phyloP scores from a whole-genome alignment of 129 eudicot species.

The Chrysanthemum seticuspe region DNA sequence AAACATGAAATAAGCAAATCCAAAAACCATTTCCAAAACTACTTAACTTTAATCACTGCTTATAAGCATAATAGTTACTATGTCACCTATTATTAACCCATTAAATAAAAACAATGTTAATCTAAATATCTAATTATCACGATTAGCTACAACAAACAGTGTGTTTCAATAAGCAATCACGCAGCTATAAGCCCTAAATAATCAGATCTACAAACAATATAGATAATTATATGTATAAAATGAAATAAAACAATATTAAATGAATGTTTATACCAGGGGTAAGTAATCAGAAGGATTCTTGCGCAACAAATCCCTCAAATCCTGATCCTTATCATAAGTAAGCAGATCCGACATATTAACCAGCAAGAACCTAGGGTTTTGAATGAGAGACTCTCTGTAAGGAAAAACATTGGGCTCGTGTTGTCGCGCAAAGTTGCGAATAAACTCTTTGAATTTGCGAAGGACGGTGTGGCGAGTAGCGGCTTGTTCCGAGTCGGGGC shows the following conservation, averaged over 20 bases:
- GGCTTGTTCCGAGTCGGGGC: slow-evolving; percentile 49
- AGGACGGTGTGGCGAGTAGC: slow-evolving; percentile 82
- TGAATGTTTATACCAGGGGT: slow-evolving; percentile 54
- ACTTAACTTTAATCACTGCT: too few relatives aligned
- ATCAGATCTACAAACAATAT: neutral
- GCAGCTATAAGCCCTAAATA: too few relatives aligned
- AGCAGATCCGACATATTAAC: slow-evolving; percentile 81
- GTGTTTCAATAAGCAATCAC: too few relatives aligned
- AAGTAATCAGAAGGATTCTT: slow-evolving; percentile 90
- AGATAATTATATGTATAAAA: neutral
- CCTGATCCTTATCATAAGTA: slow-evolving; percentile 80
- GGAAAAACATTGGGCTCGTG: slow-evolving; percentile 74
- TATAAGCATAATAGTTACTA: too few relatives aligned
- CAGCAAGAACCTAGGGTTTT: slow-evolving; percentile 66
- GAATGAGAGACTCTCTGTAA: slow-evolving; percentile 81
- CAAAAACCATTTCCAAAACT: too few relatives aligned
- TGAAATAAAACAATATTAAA: too few relatives aligned
- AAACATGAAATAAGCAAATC: too few relatives aligned
- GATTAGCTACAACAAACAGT: too few relatives aligned
- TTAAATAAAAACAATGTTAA: too few relatives aligned
- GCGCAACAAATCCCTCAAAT: slow-evolving; percentile 76
- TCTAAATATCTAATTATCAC: neutral
- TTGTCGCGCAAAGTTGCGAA: slow-evolving; percentile 66
- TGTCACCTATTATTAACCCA: too few relatives aligned
- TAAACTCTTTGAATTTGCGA: slow-evolving; percentile 84